Evolutionary conservation across 73 alveolate species (phyloP).

Genomic region (Paramecium bursaria): DNA sequence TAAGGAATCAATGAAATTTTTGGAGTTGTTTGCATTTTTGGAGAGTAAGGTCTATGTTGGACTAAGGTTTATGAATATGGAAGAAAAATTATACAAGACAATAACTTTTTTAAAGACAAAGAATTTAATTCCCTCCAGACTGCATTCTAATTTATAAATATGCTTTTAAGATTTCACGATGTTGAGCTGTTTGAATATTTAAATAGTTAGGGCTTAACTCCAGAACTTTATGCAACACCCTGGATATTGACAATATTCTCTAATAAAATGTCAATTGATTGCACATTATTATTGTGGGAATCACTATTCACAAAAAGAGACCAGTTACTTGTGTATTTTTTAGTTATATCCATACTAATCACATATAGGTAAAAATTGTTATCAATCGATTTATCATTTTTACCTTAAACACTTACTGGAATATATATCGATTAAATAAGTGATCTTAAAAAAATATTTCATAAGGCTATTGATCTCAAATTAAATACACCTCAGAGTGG

Average conservation of each 20-base stretch:
- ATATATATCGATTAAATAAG: conserved; percentile 6
- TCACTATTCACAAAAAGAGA: neutral
- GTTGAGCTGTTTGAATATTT: conserved; percentile 15
- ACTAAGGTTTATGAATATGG: conserved; percentile 55
- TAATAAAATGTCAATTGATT: conserved; percentile 43
- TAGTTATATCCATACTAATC: conserved; percentile 6
- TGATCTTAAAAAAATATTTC: neutral
- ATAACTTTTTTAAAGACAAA: conserved; percentile 29
- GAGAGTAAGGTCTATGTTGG: conserved; percentile 49
- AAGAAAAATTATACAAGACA: conserved; percentile 15
- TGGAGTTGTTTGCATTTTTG: conserved; percentile 50
- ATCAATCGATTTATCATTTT: conserved; percentile 18
- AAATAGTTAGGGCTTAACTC: neutral
- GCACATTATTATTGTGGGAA: conserved; percentile 32
- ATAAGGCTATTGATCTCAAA: conserved; percentile 49
- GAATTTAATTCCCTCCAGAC: conserved; percentile 24
- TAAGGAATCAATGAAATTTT: conserved; percentile 60
- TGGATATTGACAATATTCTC: conserved; percentile 43
- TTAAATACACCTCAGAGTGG: conserved; percentile 18
- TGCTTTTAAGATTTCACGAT: conserved; percentile 41
- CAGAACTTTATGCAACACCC: conserved; percentile 54
- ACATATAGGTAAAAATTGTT: neutral
- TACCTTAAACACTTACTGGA: conserved; percentile 41
- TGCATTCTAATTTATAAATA: conserved; percentile 19
- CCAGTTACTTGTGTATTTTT: neutral